Evolutionary conservation across 352 stramenopile genomes (phyloP), one percentile per base, ranked within the genome.

Genomic region (Phytophthora idaei): DNA sequence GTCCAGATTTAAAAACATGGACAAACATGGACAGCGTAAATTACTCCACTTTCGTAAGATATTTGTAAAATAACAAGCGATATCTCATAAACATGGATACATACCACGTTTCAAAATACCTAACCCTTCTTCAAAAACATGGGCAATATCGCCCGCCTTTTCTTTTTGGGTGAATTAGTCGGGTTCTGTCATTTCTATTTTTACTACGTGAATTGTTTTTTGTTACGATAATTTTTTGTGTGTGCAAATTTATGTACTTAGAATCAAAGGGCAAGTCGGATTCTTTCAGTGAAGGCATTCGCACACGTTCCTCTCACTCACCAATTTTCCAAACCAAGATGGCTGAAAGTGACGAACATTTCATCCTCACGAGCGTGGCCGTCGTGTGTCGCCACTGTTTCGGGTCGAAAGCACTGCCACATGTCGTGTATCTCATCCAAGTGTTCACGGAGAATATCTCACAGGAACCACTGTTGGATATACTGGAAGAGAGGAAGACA

Each of bases 401-500:
- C 44, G 21, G 21, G 5, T 36, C 49, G 27, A 31, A 56, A 29
- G 31, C 15, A 8, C 27, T 66, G 2, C 56, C 31, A 2, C 56
- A 66, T 42, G 56, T 53, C 10, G 17, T 50, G 0, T 41, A 66
- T 34, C 41, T 51, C 9, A 66, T 64, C 17, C 27, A 57, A 31
- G 21, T 7, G 44, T 31, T 49, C 21, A 49, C 44, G 17, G 44
- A 49, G 21, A 49, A 49, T 49, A 37, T 60, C 1, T 54, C 39
- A 2, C 12, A 32, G n/a, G 6, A 9, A 3, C 49, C 63, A 11
- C 34, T 66, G 21, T 28, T 45, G 29, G 31, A 46, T 29, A 29
- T 46, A 11, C 21, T 69, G 14, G 14, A 60, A 34, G 27, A 53
- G 15, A 28, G 31, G 11, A 42, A 63, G 3, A 29, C n/a, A 4